Base-by-base conservation (phyloP, 2,329 filamentous ascomycete species). In the Penicillium digitatum region DNA sequence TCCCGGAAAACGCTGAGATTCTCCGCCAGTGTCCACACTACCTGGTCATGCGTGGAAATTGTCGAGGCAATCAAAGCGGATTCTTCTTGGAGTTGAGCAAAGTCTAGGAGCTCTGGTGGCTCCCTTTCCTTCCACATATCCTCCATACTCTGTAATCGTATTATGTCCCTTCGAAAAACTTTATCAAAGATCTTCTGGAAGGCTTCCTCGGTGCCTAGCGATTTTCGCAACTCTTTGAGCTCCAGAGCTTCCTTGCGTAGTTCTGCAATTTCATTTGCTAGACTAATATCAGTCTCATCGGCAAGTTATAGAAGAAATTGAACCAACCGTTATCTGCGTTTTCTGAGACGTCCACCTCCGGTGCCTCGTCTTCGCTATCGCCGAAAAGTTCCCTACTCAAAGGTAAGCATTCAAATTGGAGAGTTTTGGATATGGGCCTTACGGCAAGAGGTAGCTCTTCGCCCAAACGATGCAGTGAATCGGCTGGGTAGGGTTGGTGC, bases 391-490 rank as follows among this genome's bases (percentile, higher is more conserved):
- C 94, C 62, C 78, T 81, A 45, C 1, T 42, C 18, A 24, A 24
- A 24, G 8, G 51, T 74, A 57, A 78, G 70, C 40, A 31, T 39
- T 3, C 6, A n/a, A 11, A 18, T 1, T 0, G 24, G 9, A 3
- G 0, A 9, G 0, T 3, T 10, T 14, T 1, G 8, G n/a, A 18
- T 3, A 9, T 24, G 3, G 11, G n/a, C 60, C 69, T 57, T 66
- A 78, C 80, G 90, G 94, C 57, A 99, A 83, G 9, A 99, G 81
- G 72, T 97, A 99, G 71, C 91, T 96, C 76, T 97, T 99, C 20
- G 84, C 93, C 94, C 94, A 99, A 2, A 99, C 93, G 58, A 99
- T 99, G 76, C 94, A 97, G 75, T 99, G 94, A 40, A 99, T 97
- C 0, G 93, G 90, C 67, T 97, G 93, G 62, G 89, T 95, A 0